phyloP scores from a whole-genome alignment of 164 flowering plant species.

The Chimonanthus praecox region DNA sequence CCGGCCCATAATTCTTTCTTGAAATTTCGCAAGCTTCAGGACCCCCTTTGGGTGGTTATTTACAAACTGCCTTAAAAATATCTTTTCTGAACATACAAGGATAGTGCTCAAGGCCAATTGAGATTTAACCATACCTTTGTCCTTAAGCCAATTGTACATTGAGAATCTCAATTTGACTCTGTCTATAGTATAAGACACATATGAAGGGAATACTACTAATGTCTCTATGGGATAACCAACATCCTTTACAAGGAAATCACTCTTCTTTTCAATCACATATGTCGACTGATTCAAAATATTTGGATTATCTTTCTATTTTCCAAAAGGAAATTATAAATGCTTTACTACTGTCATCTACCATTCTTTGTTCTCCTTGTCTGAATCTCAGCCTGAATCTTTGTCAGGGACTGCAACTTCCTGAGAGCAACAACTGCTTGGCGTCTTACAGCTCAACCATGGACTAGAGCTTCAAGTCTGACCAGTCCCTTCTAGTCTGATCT shows the following conservation, averaged over 20 bases:
- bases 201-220: conserved; percentile 41
- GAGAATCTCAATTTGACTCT: conserved; percentile 46
- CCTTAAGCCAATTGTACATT: conserved; percentile 63
- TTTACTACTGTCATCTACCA: too few species aligned
- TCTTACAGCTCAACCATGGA: too few species aligned
- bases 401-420: too few species aligned
- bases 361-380: too few species aligned
- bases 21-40: conserved; percentile 49
- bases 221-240: conserved; percentile 47
- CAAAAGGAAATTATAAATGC: too few species aligned
- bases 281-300: conserved; percentile 43
- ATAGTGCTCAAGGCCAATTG: conserved; percentile 41
- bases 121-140: conserved; percentile 33
- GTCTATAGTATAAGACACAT: conserved; percentile 29
- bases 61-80: conserved; percentile 36
- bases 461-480: too few species aligned
- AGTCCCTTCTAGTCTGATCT: too few species aligned
- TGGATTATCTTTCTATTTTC: conserved; percentile 30
- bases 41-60: conserved; percentile 47
- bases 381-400: too few species aligned
- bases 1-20: conserved; percentile 26
- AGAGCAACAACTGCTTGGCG: too few species aligned
- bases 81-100: conserved; percentile 35
- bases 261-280: conserved; percentile 40
- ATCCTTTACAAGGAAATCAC: conserved; percentile 45